Evolutionary conservation across 1,284 basidiomycete genomes (phyloP).

Genomic region (Boletus sp.): DNA sequence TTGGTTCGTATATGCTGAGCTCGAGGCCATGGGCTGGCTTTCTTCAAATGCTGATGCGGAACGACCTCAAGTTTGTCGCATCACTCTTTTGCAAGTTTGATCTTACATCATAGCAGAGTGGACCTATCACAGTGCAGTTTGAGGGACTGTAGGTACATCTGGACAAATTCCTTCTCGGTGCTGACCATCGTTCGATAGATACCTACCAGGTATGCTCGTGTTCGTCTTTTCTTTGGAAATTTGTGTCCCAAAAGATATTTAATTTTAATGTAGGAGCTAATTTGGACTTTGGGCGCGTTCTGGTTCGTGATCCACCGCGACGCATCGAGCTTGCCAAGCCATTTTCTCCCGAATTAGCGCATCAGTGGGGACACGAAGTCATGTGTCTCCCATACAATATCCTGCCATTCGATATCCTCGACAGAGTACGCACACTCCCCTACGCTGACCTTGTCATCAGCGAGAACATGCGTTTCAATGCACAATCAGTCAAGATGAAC

Average conservation of each 20-base stretch:
- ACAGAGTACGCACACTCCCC: slow-evolving; percentile 21
- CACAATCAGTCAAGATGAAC: slow-evolving; percentile 30
- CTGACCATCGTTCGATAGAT: slow-evolving; percentile 21
- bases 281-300: slow-evolving; percentile 32
- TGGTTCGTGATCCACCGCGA: slow-evolving; percentile 22
- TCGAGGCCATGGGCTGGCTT: slow-evolving; percentile 36
- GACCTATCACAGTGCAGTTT: slow-evolving; percentile 22
- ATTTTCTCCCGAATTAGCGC: slow-evolving; percentile 32
- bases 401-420: slow-evolving; percentile 32
- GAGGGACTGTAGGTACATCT: slow-evolving; percentile 25
- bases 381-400: slow-evolving; percentile 35
- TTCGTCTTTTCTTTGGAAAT: neutral
- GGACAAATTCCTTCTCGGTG: neutral
- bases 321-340: slow-evolving; percentile 24
- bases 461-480: slow-evolving; percentile 33
- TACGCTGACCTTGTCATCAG: slow-evolving; percentile 23
- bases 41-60: slow-evolving; percentile 23
- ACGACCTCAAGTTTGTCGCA: slow-evolving; percentile 22
- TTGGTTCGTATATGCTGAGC: slow-evolving; percentile 56
- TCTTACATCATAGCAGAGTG: slow-evolving; percentile 17
- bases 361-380: slow-evolving; percentile 36
- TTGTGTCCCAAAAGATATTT: neutral
- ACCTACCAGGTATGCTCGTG: slow-evolving; percentile 26
- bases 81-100: neutral
- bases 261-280: slow-evolving; percentile 17